Evolutionary conservation across 768 basidiomycete genomes (phyloP).

Genomic region (Terana coerulea): DNA sequence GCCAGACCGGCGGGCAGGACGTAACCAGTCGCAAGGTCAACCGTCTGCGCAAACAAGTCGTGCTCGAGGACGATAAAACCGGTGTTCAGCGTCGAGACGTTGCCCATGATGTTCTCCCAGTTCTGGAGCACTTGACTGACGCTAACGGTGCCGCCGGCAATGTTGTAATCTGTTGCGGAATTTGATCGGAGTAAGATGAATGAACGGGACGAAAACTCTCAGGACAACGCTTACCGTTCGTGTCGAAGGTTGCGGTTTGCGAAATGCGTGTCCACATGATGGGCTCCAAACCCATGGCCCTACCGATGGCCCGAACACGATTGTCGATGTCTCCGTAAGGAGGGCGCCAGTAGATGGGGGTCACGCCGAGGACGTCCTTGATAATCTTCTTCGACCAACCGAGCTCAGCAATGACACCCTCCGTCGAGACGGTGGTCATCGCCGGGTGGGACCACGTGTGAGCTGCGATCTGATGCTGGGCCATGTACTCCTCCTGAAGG

Average conservation of each 20-base stretch:
- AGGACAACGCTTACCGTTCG: conserved; percentile 44
- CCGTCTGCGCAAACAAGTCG: conserved; percentile 81
- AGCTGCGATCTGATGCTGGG: conserved; percentile 72
- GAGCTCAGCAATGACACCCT: conserved; percentile 81
- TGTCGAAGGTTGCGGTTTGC: conserved; percentile 63
- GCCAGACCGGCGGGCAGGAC: conserved; percentile 79
- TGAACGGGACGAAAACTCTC: not conserved
- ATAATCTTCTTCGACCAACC: conserved; percentile 87
- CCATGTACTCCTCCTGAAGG: conserved; percentile 73
- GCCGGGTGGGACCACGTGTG: conserved; percentile 72
- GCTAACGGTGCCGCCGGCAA: conserved; percentile 57
- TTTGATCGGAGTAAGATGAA: not conserved
- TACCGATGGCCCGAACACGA: conserved; percentile 79
- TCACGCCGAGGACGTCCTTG: conserved; percentile 74
- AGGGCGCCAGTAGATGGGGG: conserved; percentile 77
- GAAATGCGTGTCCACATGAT: conserved; percentile 82
- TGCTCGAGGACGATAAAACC: conserved; percentile 91
- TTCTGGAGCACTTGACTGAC: conserved; percentile 61
- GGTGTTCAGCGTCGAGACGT: conserved; percentile 50
- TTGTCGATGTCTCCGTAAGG: conserved; percentile 83
- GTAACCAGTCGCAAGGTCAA: conserved; percentile 84
- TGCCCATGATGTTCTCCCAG: conserved; percentile 70
- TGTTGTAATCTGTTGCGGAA: conserved; percentile 63
- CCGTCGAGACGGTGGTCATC: conserved; percentile 72
- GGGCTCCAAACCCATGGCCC: conserved; percentile 78